These are phyloP conservation scores for Gossypium ekmanianum DNA, from an alignment of 345 rosid genomes.

Conservation along the genomic window DNA sequence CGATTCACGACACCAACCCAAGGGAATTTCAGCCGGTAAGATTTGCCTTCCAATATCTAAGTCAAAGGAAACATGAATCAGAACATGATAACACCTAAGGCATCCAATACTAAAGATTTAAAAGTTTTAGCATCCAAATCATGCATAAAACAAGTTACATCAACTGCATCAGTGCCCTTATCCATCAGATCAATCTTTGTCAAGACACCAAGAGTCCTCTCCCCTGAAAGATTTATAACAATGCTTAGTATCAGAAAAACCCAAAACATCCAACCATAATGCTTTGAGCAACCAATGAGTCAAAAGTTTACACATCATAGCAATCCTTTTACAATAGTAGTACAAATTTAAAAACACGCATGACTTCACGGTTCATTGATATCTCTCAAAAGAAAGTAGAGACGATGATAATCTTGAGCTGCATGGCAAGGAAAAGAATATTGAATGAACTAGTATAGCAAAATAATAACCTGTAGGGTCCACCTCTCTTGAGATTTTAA, in stretches of 20 bases:
- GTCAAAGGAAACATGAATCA: constrained; percentile 22
- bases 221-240: constrained; percentile 53
- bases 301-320: background rate
- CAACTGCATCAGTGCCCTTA: constrained; percentile 96
- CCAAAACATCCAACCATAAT: background rate
- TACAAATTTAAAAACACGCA: background rate
- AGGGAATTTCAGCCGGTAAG: constrained; percentile 85
- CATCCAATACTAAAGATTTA: background rate
- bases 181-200: constrained; percentile 99
- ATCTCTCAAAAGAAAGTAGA: background rate
- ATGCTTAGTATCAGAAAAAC: background rate
- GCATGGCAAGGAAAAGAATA: background rate
- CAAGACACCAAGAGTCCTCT: constrained; percentile 95
- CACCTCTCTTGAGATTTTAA: constrained; percentile 96
- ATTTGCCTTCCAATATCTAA: constrained; percentile 89
- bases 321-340: background rate
- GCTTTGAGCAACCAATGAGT: background rate
- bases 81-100: constrained; percentile 13
- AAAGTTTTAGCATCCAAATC: background rate
- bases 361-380: background rate
- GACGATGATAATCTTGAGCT: background rate
- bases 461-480: constrained; percentile 77
- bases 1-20: constrained; percentile 99
- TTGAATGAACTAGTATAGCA: background rate
- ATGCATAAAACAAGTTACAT: constrained; percentile 52